Evolutionary conservation across 352 stramenopile species (phyloP).

Genomic region (Peronospora farinosa): DNA sequence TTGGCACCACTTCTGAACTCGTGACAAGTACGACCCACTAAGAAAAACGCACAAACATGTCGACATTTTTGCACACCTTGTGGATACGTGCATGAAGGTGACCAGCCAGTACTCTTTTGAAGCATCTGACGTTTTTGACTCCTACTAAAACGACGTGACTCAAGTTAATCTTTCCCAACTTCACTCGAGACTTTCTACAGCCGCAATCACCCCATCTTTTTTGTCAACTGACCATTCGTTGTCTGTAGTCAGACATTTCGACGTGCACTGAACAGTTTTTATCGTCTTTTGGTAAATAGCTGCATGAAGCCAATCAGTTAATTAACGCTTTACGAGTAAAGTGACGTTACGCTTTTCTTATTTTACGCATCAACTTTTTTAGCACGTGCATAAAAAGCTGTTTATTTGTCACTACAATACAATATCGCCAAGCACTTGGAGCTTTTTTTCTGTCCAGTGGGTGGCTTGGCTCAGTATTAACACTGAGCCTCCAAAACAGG

Average conservation of each 20-base stretch:
- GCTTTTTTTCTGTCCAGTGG: no score
- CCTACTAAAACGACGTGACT: conserved; percentile 3
- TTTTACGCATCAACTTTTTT: no score
- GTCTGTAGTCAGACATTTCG: no score
- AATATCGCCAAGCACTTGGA: no score
- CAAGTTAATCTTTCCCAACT: background rate
- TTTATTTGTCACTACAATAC: no score
- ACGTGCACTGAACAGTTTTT: no score
- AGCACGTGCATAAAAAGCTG: no score
- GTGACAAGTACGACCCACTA: conserved; percentile 15
- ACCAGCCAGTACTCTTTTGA: conserved; percentile 18
- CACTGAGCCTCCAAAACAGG: background rate
- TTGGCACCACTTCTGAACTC: background rate
- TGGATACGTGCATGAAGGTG: conserved; percentile 18
- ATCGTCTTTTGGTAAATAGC: no score
- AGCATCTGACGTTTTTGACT: conserved; percentile 12
- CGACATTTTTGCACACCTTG: conserved; percentile 7
- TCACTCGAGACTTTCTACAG: conserved; percentile 12
- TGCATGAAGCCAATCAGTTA: background rate
- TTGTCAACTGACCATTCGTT: no score
- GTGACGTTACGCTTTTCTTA: background rate
- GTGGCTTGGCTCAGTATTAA: no score
- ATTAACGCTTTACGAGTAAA: background rate
- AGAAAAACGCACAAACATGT: conserved; percentile 18
- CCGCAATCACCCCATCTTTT: no score